Percentiles rank a stretch among this genome's conserved stretches.
Conservation (phyloP, 1,139 yeast species). For the Yamadazyma diospyri region DNA sequence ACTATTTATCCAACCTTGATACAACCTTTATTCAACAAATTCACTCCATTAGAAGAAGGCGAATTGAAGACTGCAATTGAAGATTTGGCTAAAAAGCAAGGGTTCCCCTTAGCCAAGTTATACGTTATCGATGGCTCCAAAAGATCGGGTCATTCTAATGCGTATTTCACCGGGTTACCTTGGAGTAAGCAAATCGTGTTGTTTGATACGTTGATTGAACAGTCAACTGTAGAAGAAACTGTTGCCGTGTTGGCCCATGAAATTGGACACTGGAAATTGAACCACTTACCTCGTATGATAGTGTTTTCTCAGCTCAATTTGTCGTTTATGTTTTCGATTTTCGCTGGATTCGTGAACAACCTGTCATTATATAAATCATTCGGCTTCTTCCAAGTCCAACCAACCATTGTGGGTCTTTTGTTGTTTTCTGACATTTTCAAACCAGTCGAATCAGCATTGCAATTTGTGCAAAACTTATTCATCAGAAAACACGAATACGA, state of each 20-base stretch:
- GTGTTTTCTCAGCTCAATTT: constrained; percentile 61
- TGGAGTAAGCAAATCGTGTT: constrained; percentile 95
- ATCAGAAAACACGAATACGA: constrained; percentile 88
- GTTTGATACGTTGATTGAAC: constrained; percentile 83
- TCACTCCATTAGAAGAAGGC: constrained; percentile 87
- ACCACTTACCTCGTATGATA: constrained; percentile 75
- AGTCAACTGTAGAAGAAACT: constrained; percentile 72
- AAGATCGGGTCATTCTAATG: constrained; percentile 94
- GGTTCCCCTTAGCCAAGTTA: constrained; percentile 82
- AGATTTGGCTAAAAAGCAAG: constrained; percentile 65
- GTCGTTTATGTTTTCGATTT: constrained; percentile 62
- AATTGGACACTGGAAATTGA: constrained; percentile 94
- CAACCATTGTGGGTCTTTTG: constrained; percentile 76
- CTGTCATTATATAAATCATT: constrained; percentile 71
- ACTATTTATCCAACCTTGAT: constrained; percentile 77
- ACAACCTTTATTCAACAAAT: constrained; percentile 88
- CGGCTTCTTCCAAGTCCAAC: constrained; percentile 65
- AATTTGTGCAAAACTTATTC: constrained; percentile 63
- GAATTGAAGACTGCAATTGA: constrained; percentile 82
- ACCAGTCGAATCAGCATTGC: constrained; percentile 70
- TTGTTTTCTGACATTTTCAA: constrained; percentile 70
- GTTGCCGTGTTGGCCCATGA: constrained; percentile 96
- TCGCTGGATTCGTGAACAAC: constrained; percentile 78
- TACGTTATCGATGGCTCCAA: constrained; percentile 93
- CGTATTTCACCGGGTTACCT: constrained; percentile 92